Evolutionary conservation across 2,329 filamentous ascomycete genomes (phyloP).

Genomic region (Beauveria sp.): DNA sequence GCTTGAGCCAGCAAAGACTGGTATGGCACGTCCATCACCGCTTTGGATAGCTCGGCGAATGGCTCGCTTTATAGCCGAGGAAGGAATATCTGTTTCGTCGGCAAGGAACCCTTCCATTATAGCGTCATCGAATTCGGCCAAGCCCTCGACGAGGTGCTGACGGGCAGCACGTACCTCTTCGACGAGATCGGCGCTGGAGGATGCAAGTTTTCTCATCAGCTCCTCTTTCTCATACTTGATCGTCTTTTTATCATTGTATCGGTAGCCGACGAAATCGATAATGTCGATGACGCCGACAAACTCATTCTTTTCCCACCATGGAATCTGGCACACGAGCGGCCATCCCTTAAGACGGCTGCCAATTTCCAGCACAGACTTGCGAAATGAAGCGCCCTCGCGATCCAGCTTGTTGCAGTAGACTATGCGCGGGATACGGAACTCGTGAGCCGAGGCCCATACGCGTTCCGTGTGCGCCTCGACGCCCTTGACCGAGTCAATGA

Average conservation of each 20-base stretch:
- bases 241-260: slow-evolving; percentile 49
- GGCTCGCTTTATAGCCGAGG: slow-evolving; percentile 60
- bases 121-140: slow-evolving; percentile 82
- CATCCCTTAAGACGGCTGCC: slow-evolving; percentile 71
- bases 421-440: slow-evolving; percentile 75
- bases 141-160: slow-evolving; percentile 67
- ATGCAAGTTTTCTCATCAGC: slow-evolving; percentile 32
- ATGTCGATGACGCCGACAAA: slow-evolving; percentile 83
- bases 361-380: slow-evolving; percentile 77
- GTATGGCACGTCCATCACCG: slow-evolving; percentile 66
- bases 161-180: slow-evolving; percentile 70
- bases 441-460: slow-evolving; percentile 86
- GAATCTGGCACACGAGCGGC: slow-evolving; percentile 90
- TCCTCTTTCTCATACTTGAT: slow-evolving; percentile 26
- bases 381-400: slow-evolving; percentile 71
- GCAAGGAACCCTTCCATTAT: slow-evolving; percentile 82
- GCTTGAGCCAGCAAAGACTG: slow-evolving; percentile 85
- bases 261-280: slow-evolving; percentile 64
- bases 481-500: slow-evolving; percentile 84
- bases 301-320: slow-evolving; percentile 79
- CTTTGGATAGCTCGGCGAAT: slow-evolving; percentile 64
- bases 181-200: slow-evolving; percentile 43
- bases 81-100: slow-evolving; percentile 64
- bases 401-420: slow-evolving; percentile 75
- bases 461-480: slow-evolving; percentile 97